phyloP scores from a whole-genome alignment of 352 stramenopile genomes.

The Phytophthora vignae region DNA sequence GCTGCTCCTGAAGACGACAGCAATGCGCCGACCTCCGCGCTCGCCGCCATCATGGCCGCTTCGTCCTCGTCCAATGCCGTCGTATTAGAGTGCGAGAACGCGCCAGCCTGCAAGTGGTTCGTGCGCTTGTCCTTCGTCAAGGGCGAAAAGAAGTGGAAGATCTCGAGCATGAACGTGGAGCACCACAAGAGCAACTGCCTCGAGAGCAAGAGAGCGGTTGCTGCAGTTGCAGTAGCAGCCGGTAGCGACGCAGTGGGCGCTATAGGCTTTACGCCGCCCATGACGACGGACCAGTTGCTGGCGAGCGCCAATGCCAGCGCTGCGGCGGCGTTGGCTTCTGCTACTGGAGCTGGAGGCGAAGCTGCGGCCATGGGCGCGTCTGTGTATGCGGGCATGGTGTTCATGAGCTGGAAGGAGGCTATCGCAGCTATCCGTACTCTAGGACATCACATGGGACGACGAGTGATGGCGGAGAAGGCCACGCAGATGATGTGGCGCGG shows the following conservation, averaged over 20 bases:
- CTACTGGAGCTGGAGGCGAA: neutral
- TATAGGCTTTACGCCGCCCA: slow-evolving; percentile 44
- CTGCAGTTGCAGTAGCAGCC: neutral
- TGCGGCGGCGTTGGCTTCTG: slow-evolving; percentile 4
- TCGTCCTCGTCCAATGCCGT: slow-evolving; percentile 47
- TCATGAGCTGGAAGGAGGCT: slow-evolving; percentile 68
- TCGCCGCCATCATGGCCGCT: neutral
- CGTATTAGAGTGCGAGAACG: slow-evolving; percentile 70
- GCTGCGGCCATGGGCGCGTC: slow-evolving; percentile 36
- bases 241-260: neutral
- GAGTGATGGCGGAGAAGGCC: slow-evolving; percentile 62
- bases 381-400: slow-evolving; percentile 55
- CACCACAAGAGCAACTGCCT: slow-evolving; percentile 72
- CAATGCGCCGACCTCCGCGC: neutral
- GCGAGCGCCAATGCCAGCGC: slow-evolving; percentile 17
- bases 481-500: slow-evolving; percentile 52
- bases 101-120: slow-evolving; percentile 80
- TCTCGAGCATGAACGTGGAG: slow-evolving; percentile 73
- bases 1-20: neutral
- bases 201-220: slow-evolving; percentile 29
- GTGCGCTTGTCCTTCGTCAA: slow-evolving; percentile 70
- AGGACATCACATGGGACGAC: slow-evolving; percentile 65
- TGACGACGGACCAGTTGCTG: slow-evolving; percentile 35
- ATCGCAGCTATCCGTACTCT: slow-evolving; percentile 59
- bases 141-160: slow-evolving; percentile 76